Conservation (phyloP, 148 eudicot genomes). For the Cornus florida region DNA sequence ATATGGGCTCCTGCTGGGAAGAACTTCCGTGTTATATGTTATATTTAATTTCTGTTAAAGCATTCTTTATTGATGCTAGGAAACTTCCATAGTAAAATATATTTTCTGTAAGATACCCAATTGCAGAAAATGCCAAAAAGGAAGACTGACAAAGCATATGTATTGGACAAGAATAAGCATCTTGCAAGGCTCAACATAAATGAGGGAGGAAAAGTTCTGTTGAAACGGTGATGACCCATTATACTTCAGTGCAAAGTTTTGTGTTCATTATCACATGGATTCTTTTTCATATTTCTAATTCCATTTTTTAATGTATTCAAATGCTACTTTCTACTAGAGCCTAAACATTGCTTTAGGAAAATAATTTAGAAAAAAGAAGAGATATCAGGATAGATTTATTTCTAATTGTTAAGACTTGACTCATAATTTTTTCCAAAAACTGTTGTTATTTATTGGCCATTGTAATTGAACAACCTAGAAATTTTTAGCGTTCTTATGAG, state of each 20-base stretch:
- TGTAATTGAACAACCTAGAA: background rate
- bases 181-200: conserved; percentile 83
- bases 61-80: background rate
- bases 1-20: too few relatives aligned
- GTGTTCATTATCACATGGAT: background rate
- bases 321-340: background rate
- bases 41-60: background rate
- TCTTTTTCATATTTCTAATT: background rate
- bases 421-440: background rate
- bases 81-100: conserved; percentile 38
- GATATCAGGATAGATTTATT: background rate
- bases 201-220: conserved; percentile 84
- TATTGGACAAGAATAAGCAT: conserved; percentile 83
- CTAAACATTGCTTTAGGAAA: background rate
- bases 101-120: conserved; percentile 76
- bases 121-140: conserved; percentile 99
- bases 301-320: background rate
- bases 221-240: conserved; percentile 61
- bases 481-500: too few relatives aligned
- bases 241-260: background rate
- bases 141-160: conserved; percentile 95
- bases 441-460: background rate
- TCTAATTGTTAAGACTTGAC: background rate
- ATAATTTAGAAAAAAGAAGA: background rate
- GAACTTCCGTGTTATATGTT: background rate